phyloP scores from a whole-genome alignment of 345 rosid species.

The Raphanus sativus region DNA sequence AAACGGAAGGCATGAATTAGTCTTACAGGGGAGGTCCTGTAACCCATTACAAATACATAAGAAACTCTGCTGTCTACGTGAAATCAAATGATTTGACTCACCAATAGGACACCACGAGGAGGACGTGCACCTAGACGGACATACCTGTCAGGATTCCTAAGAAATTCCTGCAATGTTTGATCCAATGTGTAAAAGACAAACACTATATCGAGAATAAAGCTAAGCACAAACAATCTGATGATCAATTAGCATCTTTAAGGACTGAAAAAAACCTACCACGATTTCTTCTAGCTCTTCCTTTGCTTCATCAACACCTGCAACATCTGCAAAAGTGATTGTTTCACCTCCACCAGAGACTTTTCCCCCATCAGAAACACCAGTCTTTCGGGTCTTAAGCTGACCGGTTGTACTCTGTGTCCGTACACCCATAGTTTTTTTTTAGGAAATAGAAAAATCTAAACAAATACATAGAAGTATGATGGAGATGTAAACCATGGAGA shows the following conservation, averaged over 20 bases:
- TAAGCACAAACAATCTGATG: slow-evolving; percentile 8
- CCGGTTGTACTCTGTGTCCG: slow-evolving; percentile 67
- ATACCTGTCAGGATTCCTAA: slow-evolving; percentile 87
- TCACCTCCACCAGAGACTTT: slow-evolving; percentile 76
- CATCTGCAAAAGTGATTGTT: slow-evolving; percentile 85
- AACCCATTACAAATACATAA: background rate
- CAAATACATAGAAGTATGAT: background rate
- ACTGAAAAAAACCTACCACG: slow-evolving; percentile 57
- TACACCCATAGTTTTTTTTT: background rate
- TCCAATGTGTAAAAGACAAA: slow-evolving; percentile 28
- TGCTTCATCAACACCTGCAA: slow-evolving; percentile 98
- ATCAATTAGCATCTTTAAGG: background rate
- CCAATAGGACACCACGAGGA: slow-evolving; percentile 95
- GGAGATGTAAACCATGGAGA: slow-evolving; percentile 60
- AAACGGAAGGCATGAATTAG: slow-evolving; percentile 16
- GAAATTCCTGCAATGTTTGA: slow-evolving; percentile 69
- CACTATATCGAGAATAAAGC: slow-evolving; percentile 10
- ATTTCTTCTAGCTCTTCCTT: slow-evolving; percentile 99
- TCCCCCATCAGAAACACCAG: slow-evolving; percentile 62
- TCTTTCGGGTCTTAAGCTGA: slow-evolving; percentile 70
- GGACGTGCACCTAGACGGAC: slow-evolving; percentile 92
- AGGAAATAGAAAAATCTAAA: background rate
- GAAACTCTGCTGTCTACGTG: background rate
- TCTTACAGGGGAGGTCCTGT: slow-evolving; percentile 9
- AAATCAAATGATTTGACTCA: slow-evolving; percentile 42